Evolutionary conservation across 1,284 basidiomycete genomes (phyloP).

Genomic region (Melampsora larici-populina): DNA sequence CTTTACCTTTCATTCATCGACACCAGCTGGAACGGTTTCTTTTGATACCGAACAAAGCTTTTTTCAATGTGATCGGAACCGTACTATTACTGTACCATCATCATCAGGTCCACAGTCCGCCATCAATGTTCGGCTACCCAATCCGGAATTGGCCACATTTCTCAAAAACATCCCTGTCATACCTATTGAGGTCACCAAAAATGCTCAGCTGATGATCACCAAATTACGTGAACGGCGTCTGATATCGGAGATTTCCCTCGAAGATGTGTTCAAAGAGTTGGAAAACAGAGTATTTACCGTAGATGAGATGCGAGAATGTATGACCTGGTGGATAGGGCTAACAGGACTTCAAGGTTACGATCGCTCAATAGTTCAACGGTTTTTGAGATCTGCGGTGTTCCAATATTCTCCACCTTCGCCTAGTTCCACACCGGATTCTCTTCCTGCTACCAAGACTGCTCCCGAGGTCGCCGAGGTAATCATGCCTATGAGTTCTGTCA

Average conservation of each 20-base stretch:
- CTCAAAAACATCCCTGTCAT: conserved; percentile 75
- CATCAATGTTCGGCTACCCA: conserved; percentile 71
- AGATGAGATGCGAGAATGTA: conserved; percentile 72
- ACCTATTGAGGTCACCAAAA: conserved; percentile 64
- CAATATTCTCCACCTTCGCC: conserved; percentile 61
- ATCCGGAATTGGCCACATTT: conserved; percentile 71
- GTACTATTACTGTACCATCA: conserved; percentile 71
- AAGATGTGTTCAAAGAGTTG: conserved; percentile 81
- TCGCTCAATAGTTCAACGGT: conserved; percentile 58
- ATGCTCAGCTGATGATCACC: conserved; percentile 66
- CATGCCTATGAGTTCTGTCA: conserved; percentile 67
- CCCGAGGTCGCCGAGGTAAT: conserved; percentile 56
- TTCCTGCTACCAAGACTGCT: conserved; percentile 32
- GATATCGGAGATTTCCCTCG: conserved; percentile 76
- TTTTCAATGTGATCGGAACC: conserved; percentile 63
- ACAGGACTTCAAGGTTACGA: conserved; percentile 58
- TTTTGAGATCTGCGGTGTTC: conserved; percentile 57
- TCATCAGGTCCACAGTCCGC: conserved; percentile 71
- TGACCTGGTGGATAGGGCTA: conserved; percentile 82
- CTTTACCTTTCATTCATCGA: conserved; percentile 80
- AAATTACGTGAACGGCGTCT: conserved; percentile 66
- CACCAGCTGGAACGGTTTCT: conserved; percentile 81
- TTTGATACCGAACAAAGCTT: conserved; percentile 74
- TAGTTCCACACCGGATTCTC: conserved; percentile 52
- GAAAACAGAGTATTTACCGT: conserved; percentile 68